A percentile compares a stretch with the other conserved stretches of the same genome.
phyloP scores from a whole-genome alignment of 2,329 filamentous ascomycete genomes.

The Pseudogymnoascus sp. region DNA sequence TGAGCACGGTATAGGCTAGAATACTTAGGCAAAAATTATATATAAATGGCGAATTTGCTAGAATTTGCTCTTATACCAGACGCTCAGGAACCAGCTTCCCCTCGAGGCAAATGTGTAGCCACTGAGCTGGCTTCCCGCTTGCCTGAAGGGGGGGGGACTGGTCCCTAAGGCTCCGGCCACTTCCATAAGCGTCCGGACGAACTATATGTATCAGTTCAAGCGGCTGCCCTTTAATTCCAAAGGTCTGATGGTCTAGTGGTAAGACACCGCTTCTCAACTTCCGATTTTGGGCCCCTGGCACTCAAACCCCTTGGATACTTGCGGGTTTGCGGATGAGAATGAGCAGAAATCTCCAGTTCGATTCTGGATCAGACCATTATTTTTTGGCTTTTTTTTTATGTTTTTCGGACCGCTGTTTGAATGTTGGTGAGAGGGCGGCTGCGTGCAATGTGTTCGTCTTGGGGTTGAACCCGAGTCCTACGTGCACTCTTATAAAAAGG shows the following conservation, averaged over 20 bases:
- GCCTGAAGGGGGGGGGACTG: not conserved
- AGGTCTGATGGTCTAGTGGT: not conserved
- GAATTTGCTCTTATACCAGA: not conserved
- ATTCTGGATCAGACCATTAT: slow-evolving; percentile 3
- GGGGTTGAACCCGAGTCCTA: not conserved
- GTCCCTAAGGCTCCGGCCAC: not conserved
- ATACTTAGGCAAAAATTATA: not conserved
- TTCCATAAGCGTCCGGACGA: not conserved
- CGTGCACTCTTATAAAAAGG: not conserved
- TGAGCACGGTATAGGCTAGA: not conserved
- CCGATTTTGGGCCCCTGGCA: not conserved
- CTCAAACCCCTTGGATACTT: not conserved
- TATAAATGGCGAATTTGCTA: not conserved
- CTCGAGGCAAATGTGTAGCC: not conserved
- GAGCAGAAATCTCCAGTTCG: not conserved
- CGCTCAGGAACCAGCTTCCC: not conserved
- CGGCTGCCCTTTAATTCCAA: not conserved
- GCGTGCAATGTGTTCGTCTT: not conserved
- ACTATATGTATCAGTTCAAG: not conserved
- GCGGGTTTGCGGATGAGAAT: slow-evolving; percentile 6
- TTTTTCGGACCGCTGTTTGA: not conserved
- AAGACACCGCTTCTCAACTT: not conserved
- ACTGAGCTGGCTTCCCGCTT: not conserved
- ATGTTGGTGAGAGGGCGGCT: not conserved
- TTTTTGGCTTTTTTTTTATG: not conserved